Percentiles rank a stretch among this genome's conserved stretches.
These are phyloP conservation scores for fission yeast (Schizosaccharomyces pombe) DNA, from an alignment of 805 yeast species.

Conservation along the genomic window DNA sequence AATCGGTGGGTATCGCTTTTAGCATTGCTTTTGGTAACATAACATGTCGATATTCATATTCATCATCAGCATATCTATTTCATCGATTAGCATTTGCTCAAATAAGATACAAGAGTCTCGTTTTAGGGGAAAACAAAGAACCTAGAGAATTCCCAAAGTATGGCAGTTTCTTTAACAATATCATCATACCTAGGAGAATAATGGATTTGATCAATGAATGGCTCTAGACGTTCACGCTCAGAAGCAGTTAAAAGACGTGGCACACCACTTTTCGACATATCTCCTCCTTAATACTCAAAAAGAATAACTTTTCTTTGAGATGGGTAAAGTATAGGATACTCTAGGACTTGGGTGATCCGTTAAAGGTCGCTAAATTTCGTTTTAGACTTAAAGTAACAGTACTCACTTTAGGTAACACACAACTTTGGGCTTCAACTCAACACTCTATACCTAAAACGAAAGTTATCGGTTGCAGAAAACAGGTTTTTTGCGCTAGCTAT, in stretches of 20 bases:
- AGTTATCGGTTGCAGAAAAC: no score
- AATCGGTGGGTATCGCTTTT: conserved; percentile 80
- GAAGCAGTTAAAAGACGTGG: conserved; percentile 52
- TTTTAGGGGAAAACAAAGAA: neutral
- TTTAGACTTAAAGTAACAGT: neutral
- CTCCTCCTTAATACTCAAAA: neutral
- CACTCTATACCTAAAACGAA: no score
- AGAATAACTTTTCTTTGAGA: neutral
- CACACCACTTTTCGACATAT: neutral
- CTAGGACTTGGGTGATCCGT: neutral
- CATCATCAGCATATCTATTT: conserved; percentile 63
- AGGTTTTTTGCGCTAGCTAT: no score
- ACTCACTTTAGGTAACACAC: no score
- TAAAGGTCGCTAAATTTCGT: neutral
- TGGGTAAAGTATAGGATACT: neutral
- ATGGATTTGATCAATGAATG: conserved; percentile 82
- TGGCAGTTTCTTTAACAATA: neutral
- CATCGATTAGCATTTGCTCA: no score
- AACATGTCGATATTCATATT: conserved; percentile 85
- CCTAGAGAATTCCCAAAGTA: neutral
- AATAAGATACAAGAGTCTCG: neutral
- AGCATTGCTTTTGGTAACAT: conserved; percentile 91
- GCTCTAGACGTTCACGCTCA: conserved; percentile 68
- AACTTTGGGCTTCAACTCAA: no score
- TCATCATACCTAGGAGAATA: conserved; percentile 46